These are phyloP conservation scores for Entomortierella parvispora DNA, from an alignment of 192 early-diverging fungal genomes.

Conservation along the genomic window DNA sequence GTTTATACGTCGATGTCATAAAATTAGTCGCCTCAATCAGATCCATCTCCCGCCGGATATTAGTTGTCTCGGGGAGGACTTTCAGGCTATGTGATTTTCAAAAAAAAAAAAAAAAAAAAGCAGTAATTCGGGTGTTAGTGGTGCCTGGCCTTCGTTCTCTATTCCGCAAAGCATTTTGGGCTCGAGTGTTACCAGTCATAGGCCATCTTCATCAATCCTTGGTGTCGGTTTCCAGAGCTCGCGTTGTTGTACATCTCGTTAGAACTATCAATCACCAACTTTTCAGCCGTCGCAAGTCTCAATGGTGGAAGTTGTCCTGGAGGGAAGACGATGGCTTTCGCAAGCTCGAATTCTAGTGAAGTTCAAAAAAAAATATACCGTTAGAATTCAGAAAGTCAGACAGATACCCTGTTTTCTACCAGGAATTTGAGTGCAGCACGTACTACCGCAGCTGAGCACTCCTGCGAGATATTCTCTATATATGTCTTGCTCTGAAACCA, in stretches of 20 bases:
- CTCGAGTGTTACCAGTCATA: slow-evolving; percentile 68
- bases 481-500: slow-evolving; percentile 65
- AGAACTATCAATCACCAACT: slow-evolving; percentile 73
- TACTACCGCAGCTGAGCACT: slow-evolving; percentile 70
- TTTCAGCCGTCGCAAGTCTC: slow-evolving; percentile 59
- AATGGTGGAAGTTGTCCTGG: slow-evolving; percentile 49
- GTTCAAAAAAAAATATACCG: neutral
- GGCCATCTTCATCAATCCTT: slow-evolving; percentile 77
- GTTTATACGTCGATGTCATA: slow-evolving; percentile 63
- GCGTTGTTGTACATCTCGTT: slow-evolving; percentile 82
- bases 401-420: no score
- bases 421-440: no score
- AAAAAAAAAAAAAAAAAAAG: slow-evolving; percentile 10
- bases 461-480: slow-evolving; percentile 67
- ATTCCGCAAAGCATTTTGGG: neutral
- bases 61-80: slow-evolving; percentile 66
- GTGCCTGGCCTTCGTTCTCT: neutral
- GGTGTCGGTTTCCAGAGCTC: slow-evolving; percentile 68
- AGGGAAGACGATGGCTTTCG: slow-evolving; percentile 63
- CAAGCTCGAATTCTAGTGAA: slow-evolving; percentile 62
- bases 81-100: slow-evolving; percentile 56
- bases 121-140: no score
- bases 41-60: slow-evolving; percentile 65
- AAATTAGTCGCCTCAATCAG: slow-evolving; percentile 79
- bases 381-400: neutral